Base-by-base conservation (phyloP, 2,329 filamentous ascomycete genomes). In the Alternaria gaisen region DNA sequence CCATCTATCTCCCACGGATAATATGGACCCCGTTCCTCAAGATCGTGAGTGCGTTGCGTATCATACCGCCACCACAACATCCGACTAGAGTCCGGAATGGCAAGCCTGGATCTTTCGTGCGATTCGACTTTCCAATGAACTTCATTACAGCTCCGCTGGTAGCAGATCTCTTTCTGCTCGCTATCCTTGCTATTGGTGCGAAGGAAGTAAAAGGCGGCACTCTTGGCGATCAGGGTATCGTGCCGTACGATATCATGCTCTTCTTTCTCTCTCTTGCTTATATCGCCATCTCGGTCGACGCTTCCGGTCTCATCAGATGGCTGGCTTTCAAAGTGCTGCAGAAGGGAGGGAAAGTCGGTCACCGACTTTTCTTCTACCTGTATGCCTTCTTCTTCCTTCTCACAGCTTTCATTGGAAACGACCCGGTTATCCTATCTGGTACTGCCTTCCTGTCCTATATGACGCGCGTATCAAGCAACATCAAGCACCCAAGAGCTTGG, bases 381-480 rank as follows among this genome's bases (percentile, higher is more conserved):
- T 92, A 92, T 69, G 77, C 82, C 38, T 92, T 93, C 80, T 92
- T 92, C 80, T 91, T 91, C 64, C 74, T 76, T 5, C 76, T 92
- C 1, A 89, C 89, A 2, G 86, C 81, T 70, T 90, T 90, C 67
- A 89, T 92, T 51, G 90, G 90, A 8, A 93, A 92, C 60, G 90
- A 93, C 65, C 90, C 90, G 0, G 89, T 92, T 64, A 91, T 92
- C 54, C 79, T 92, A 0, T 91, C 90, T 0, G 90, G 90, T 1
- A 93, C 90, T 0, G 86, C 90, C 0, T 92, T 92, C 57, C 83
- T 92, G 12, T 88, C 90, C 3, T 93, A 93, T 76, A 91, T 93
- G 89, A 92, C 90, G 0, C 83, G 89, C 7, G 89, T 91, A 0
- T 91, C 90, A 0, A 88, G 85, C 76, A 92, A 92, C 65, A 92